These are phyloP conservation scores for Pterocarpus santalinus DNA, from an alignment of 306 rosid species.

Conservation along the genomic window DNA sequence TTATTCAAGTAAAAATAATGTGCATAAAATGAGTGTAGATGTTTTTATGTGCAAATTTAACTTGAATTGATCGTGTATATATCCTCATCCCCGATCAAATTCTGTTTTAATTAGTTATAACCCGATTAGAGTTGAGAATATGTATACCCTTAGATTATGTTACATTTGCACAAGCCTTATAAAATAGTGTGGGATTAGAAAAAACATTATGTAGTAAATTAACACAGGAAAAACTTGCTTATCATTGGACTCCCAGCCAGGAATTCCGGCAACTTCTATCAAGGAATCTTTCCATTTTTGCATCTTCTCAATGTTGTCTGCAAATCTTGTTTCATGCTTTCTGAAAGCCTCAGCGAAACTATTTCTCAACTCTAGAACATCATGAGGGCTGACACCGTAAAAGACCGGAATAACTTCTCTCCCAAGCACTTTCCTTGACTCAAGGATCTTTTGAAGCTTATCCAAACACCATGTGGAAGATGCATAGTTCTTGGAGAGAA, in stretches of 20 bases:
- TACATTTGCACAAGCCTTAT: no score
- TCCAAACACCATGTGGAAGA: slow-evolving; percentile 33
- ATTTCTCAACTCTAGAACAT: slow-evolving; percentile 22
- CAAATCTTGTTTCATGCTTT: not conserved
- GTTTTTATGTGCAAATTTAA: no score
- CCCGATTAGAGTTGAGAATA: no score
- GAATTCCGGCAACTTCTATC: not conserved
- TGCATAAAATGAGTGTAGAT: no score
- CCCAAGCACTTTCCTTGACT: not conserved
- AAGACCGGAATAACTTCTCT: slow-evolving; percentile 38
- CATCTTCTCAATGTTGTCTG: slow-evolving; percentile 2
- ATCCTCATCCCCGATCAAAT: no score
- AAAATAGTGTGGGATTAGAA: no score
- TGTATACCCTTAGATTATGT: no score
- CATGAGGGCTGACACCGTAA: slow-evolving; percentile 8
- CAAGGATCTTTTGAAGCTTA: slow-evolving; percentile 39
- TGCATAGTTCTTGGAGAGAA: slow-evolving; percentile 19
- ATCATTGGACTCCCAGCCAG: slow-evolving; percentile 23
- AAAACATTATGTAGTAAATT: no score
- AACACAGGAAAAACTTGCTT: not conserved
- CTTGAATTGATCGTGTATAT: no score
- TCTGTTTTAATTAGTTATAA: no score
- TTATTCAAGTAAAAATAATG: no score
- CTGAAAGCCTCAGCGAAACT: slow-evolving; percentile 13
- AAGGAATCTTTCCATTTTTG: slow-evolving; percentile 18